Evolutionary conservation across 352 stramenopile genomes (phyloP).

Genomic region (Globisporangium polare): DNA sequence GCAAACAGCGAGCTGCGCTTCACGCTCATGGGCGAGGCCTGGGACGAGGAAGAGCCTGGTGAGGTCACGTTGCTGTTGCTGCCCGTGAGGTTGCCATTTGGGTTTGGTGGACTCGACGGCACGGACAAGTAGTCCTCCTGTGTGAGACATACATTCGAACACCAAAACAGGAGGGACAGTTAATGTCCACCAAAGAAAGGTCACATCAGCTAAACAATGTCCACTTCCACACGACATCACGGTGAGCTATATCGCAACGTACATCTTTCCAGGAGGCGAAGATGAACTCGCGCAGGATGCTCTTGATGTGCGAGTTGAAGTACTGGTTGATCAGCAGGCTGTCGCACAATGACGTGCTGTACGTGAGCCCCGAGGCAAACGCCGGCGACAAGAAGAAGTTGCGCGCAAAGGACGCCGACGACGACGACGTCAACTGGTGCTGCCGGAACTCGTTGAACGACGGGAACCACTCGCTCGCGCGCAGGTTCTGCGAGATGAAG

Average conservation of each 20-base stretch:
- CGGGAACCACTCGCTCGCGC: constrained; percentile 64
- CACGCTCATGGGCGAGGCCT: constrained; percentile 25
- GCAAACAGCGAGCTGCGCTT: constrained; percentile 78
- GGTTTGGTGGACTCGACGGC: constrained; percentile 19
- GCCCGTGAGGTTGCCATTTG: background rate
- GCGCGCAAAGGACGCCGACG: constrained; percentile 53
- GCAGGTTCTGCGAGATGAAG: constrained; percentile 77
- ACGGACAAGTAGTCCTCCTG: constrained; percentile 34
- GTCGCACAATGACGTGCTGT: constrained; percentile 83
- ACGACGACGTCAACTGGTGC: constrained; percentile 38
- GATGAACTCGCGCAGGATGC: constrained; percentile 84
- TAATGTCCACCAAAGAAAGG: background rate
- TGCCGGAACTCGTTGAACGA: constrained; percentile 18
- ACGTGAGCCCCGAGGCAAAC: constrained; percentile 80
- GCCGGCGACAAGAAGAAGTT: constrained; percentile 81
- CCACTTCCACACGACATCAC: background rate
- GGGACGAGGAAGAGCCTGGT: constrained; percentile 27
- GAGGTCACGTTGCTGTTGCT: constrained; percentile 18
- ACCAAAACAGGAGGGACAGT: background rate
- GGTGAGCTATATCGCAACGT: background rate
- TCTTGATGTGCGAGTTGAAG: constrained; percentile 86
- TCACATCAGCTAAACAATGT: background rate
- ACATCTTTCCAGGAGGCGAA: constrained; percentile 74
- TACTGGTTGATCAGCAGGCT: constrained; percentile 88
- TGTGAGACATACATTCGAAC: constrained; percentile 1